Base-by-base conservation (phyloP, 345 rosid genomes). In the Corymbia maculata region DNA sequence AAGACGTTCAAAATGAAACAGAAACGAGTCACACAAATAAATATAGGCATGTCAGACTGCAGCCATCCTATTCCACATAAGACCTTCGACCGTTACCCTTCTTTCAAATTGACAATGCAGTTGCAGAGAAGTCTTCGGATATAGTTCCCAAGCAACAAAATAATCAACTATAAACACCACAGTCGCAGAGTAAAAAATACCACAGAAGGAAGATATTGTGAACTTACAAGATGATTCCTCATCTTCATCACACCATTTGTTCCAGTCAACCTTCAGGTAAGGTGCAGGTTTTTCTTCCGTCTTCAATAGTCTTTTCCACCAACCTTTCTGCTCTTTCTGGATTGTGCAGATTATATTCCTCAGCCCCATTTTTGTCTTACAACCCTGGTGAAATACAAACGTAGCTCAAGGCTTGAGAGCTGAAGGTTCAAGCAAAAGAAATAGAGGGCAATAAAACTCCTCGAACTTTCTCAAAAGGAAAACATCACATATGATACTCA, bases 241-340 rank as follows among this genome's bases (percentile, higher is more conserved):
- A 85, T 98, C 99, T 91, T 98, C 99, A 86, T 98, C 99, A n/a
- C 98, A 95, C 99, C 99, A 98, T 91, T 93, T 98, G 89, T 97
- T 98, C 99, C 99, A 98, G 91, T 98, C 99, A 82, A 98, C 99
- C 94, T 97, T 98, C 70, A 98, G 94, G 93, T 98, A 98, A 88
- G 99, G 99, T 13, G 99, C 99, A 50, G 99, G 98, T 89, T 97
- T 98, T 91, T 92, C 97, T 89, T 95, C 98, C 3, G 97, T 91
- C 90, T 95, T 94, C 75, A 98, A 90, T 13, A 98, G 90, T 88
- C 99, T 93, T 92, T 95, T 93, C 99, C 99, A 98, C 99, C 99
- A 98, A 52, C 94, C 93, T 90, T 91, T 97, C 92, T 98, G 97
- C 89, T 95, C 96, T 90, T 98, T 98, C 92, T 92, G 95, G 90